Conservation (phyloP, 2,329 filamentous ascomycete genomes). For the Aspergillus viridinutans region DNA sequence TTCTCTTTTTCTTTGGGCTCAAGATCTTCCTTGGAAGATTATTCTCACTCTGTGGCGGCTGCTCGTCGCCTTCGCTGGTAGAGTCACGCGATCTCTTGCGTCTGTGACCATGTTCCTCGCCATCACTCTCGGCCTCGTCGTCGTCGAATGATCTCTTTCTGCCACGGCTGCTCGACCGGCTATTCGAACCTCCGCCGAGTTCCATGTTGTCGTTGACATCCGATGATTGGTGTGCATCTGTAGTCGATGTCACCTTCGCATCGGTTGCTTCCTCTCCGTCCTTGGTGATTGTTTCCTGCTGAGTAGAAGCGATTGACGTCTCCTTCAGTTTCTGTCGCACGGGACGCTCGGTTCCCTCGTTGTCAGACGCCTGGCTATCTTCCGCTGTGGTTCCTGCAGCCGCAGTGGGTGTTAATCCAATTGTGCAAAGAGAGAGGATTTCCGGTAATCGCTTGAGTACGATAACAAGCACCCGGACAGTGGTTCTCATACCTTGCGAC, state of each 20-base stretch:
- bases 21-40: conserved; percentile 20
- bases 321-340: conserved; percentile 60
- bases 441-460: background rate
- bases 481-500: conserved; percentile 10
- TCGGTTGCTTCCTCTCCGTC: background rate
- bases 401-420: conserved; percentile 1
- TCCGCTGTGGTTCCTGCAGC: conserved; percentile 20
- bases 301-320: conserved; percentile 51
- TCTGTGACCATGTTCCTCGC: conserved; percentile 27
- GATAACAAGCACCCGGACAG: background rate
- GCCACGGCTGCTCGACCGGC: conserved; percentile 21
- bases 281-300: conserved; percentile 6
- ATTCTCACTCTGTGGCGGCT: conserved; percentile 11
- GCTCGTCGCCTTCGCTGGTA: conserved; percentile 26
- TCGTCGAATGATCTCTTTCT: conserved; percentile 37
- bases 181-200: conserved; percentile 8
- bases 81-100: conserved; percentile 44
- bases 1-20: conserved; percentile 43
- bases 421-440: background rate
- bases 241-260: background rate
- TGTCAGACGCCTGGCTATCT: conserved; percentile 31
- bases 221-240: conserved; percentile 6
- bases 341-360: conserved; percentile 50
- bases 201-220: conserved; percentile 7
- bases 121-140: conserved; percentile 23